Conservation (phyloP, 306 rosid species). For the Hippophae tibetana region DNA sequence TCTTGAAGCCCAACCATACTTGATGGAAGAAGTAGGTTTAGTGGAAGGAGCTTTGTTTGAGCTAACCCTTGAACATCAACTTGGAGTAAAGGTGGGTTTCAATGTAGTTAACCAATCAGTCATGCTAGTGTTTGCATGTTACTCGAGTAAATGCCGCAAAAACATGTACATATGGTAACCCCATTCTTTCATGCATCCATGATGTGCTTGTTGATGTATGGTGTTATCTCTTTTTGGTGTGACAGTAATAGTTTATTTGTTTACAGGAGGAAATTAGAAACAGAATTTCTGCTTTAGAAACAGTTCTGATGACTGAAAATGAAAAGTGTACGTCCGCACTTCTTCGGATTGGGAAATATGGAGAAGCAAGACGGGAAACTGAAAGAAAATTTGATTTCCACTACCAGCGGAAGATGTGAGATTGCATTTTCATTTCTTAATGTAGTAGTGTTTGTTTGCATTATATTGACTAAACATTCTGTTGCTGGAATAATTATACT, state of each 20-base stretch:
- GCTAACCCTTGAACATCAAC: constrained; percentile 52
- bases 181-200: too few relatives aligned
- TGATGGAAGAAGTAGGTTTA: constrained; percentile 54
- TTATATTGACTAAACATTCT: too few relatives aligned
- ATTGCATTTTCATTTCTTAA: constrained; percentile 9
- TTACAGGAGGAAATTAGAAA: constrained; percentile 72
- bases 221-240: neutral
- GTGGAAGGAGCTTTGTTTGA: constrained; percentile 60
- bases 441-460: neutral
- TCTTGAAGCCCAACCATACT: constrained; percentile 38
- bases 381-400: constrained; percentile 73
- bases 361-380: constrained; percentile 64
- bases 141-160: too few relatives aligned
- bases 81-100: constrained; percentile 46
- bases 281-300: constrained; percentile 53
- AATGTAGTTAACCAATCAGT: constrained; percentile 2
- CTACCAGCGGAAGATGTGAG: constrained; percentile 78
- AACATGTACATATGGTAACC: too few relatives aligned
- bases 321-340: constrained; percentile 48
- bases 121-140: too few relatives aligned
- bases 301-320: constrained; percentile 39
- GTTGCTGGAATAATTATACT: too few relatives aligned
- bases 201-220: too few relatives aligned
- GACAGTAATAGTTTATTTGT: constrained; percentile 4
- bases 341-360: constrained; percentile 51